Percentiles rank a stretch among this genome's conserved stretches.
These are phyloP conservation scores for Diaporthe ilicicola DNA, from an alignment of 2,329 filamentous ascomycete species.

Conservation along the genomic window DNA sequence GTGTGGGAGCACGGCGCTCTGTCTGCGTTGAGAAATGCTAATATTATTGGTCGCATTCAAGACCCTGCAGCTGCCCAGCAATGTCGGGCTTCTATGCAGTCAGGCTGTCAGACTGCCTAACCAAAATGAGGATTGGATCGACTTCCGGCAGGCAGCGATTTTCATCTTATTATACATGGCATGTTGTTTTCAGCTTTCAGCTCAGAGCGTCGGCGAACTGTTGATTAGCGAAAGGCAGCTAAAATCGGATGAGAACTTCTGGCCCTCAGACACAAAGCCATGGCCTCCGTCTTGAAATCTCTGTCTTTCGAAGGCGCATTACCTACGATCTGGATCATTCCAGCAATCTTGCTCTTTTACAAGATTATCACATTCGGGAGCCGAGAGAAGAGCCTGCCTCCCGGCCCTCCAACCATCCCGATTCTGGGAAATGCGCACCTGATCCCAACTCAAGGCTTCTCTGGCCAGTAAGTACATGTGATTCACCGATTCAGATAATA, in stretches of 20 bases:
- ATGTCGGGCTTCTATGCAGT: background rate
- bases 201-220: background rate
- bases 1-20: background rate
- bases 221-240: background rate
- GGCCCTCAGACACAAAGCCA: background rate
- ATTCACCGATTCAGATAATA: background rate
- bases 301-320: background rate
- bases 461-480: background rate
- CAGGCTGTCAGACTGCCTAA: conserved; percentile 8
- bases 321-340: background rate
- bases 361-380: conserved; percentile 21
- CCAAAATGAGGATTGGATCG: background rate
- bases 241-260: background rate
- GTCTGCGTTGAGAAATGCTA: background rate
- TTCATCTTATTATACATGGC: background rate
- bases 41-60: background rate
- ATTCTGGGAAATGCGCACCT: conserved; percentile 49
- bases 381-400: conserved; percentile 25
- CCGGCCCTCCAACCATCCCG: conserved; percentile 47
- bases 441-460: conserved; percentile 40
- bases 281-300: background rate
- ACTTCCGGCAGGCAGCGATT: background rate
- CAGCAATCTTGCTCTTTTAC: conserved; percentile 3
- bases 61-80: background rate
- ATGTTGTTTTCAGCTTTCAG: background rate